phyloP scores from a whole-genome alignment of 805 yeast genomes.

The Tetrapisispora fleetii region DNA sequence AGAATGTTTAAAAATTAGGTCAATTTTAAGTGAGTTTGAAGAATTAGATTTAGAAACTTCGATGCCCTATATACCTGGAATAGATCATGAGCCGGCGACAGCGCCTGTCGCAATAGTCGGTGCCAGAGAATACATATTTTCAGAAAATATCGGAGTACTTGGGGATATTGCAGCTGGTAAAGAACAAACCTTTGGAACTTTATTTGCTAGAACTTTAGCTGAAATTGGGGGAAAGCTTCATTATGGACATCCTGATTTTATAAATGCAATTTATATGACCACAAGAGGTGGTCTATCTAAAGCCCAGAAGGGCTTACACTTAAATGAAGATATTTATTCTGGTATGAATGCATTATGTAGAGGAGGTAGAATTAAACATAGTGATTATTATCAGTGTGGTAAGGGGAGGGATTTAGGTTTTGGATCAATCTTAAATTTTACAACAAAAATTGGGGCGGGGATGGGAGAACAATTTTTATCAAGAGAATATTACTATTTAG shows the following conservation, averaged over 20 bases:
- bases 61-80: slow-evolving; percentile 55
- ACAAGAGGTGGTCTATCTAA: slow-evolving; percentile 94
- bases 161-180: slow-evolving; percentile 98
- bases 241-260: slow-evolving; percentile 94
- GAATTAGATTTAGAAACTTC: slow-evolving; percentile 48
- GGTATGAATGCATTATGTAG: slow-evolving; percentile 85
- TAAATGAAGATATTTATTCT: slow-evolving; percentile 92
- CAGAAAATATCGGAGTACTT: slow-evolving; percentile 82
- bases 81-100: slow-evolving; percentile 30
- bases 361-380: slow-evolving; percentile 90
- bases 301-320: slow-evolving; percentile 86
- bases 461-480: slow-evolving; percentile 96
- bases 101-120: slow-evolving; percentile 85
- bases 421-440: slow-evolving; percentile 83
- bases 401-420: slow-evolving; percentile 94
- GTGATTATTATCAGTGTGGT: slow-evolving; percentile 94
- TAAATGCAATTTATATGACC: slow-evolving; percentile 84
- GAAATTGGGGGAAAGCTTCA: slow-evolving; percentile 92
- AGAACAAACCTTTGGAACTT: slow-evolving; percentile 93
- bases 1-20: slow-evolving; percentile 84
- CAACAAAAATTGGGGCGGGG: slow-evolving; percentile 94
- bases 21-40: slow-evolving; percentile 85
- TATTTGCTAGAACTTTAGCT: slow-evolving; percentile 87
- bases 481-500: slow-evolving; percentile 83
- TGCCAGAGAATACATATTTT: slow-evolving; percentile 89